Evolutionary conservation across 140 eudicot species (phyloP).

Genomic region (Flaveria floridana): DNA sequence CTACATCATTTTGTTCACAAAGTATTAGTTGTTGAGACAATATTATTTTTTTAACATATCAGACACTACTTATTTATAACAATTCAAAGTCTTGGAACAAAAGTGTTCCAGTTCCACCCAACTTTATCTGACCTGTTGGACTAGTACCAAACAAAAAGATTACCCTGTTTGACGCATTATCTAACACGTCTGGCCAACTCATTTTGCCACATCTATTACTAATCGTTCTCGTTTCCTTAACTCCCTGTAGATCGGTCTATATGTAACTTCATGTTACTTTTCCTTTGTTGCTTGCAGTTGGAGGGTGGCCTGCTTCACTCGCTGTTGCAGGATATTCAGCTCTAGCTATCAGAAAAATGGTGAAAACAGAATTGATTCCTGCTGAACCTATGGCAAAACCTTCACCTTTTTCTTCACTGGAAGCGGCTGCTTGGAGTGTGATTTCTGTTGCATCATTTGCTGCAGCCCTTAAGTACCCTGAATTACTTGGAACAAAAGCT

Average conservation of each 20-base stretch:
- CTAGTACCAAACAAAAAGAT: background rate
- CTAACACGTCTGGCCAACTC: background rate
- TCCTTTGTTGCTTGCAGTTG: slow-evolving; percentile 56
- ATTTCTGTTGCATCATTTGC: slow-evolving; percentile 62
- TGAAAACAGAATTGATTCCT: slow-evolving; percentile 83
- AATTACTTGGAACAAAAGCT: slow-evolving; percentile 75
- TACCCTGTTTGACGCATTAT: background rate
- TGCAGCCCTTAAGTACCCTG: slow-evolving; percentile 64
- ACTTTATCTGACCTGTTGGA: background rate
- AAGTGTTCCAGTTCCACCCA: background rate
- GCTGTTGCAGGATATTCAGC: slow-evolving; percentile 86
- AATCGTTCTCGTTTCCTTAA: background rate
- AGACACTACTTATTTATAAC: background rate
- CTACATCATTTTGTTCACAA: background rate
- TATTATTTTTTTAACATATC: background rate
- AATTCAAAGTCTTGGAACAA: background rate
- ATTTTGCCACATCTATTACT: background rate
- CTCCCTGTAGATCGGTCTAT: background rate
- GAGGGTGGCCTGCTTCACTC: slow-evolving; percentile 92
- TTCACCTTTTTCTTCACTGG: slow-evolving; percentile 68
- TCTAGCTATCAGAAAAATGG: slow-evolving; percentile 79
- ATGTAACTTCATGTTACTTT: slow-evolving; percentile 9
- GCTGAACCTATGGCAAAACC: slow-evolving; percentile 98
- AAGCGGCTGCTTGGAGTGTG: slow-evolving; percentile 69
- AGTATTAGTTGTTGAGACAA: background rate